phyloP scores from a whole-genome alignment of 768 basidiomycete genomes.

The Crucibulum laeve region DNA sequence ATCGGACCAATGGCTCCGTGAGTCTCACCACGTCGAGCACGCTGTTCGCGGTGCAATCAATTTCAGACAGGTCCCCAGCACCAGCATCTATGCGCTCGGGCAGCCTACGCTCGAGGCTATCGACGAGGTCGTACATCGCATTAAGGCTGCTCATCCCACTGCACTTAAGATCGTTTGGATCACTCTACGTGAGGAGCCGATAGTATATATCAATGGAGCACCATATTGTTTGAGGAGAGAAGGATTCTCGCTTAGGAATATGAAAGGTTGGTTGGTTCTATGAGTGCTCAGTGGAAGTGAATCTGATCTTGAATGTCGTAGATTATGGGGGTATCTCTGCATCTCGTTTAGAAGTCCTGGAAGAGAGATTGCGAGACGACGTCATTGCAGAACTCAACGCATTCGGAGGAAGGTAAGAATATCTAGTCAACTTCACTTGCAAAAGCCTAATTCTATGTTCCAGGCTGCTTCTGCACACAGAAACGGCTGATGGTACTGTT shows the following conservation, averaged over 20 bases:
- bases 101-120: slow-evolving; percentile 91
- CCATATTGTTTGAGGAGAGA: slow-evolving; percentile 89
- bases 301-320: slow-evolving; percentile 17
- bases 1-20: slow-evolving; percentile 86
- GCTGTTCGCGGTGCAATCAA: slow-evolving; percentile 92
- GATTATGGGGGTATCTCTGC: slow-evolving; percentile 96
- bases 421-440: not conserved
- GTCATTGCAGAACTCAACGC: slow-evolving; percentile 76
- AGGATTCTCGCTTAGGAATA: slow-evolving; percentile 83
- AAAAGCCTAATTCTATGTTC: not conserved
- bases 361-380: slow-evolving; percentile 86
- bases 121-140: slow-evolving; percentile 64
- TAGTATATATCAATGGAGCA: slow-evolving; percentile 88
- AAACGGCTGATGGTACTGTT: slow-evolving; percentile 81
- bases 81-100: slow-evolving; percentile 86
- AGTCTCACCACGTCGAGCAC: slow-evolving; percentile 60
- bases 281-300: not conserved
- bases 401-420: slow-evolving; percentile 74
- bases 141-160: slow-evolving; percentile 57
- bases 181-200: slow-evolving; percentile 87
- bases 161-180: slow-evolving; percentile 80
- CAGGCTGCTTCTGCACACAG: slow-evolving; percentile 86
- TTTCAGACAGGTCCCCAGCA: slow-evolving; percentile 79
- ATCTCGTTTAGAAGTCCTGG: slow-evolving; percentile 81
- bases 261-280: slow-evolving; percentile 63